Percentiles rank a stretch among this genome's conserved stretches.
These are phyloP conservation scores for Leccinum pellstonianum DNA, from an alignment of 768 basidiomycete species.

Conservation along the genomic window DNA sequence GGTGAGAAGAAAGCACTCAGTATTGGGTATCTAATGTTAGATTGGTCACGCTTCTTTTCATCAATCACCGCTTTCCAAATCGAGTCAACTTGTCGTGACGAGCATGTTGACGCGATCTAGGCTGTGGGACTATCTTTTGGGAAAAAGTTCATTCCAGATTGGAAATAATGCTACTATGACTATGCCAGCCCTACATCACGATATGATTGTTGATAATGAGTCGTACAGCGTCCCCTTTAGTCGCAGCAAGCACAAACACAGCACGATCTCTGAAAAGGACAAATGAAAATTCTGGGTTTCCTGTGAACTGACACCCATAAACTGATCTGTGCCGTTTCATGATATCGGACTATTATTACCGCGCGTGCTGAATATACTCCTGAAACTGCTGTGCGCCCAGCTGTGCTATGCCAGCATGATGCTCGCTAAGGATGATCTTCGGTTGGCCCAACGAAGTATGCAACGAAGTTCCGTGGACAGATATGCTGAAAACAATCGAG, in stretches of 20 bases:
- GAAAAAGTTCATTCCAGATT: background rate
- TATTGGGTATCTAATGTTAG: background rate
- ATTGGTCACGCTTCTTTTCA: constrained; percentile 10
- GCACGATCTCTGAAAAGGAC: constrained; percentile 1
- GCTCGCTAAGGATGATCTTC: background rate
- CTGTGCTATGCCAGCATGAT: background rate
- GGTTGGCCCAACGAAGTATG: background rate
- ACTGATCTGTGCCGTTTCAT: background rate
- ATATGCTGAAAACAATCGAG: constrained; percentile 9
- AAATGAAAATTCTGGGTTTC: background rate
- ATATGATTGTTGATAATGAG: constrained; percentile 1
- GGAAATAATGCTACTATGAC: constrained; percentile 7
- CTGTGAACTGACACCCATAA: constrained; percentile 1
- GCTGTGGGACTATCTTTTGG: constrained; percentile 3
- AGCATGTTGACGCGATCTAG: constrained; percentile 8
- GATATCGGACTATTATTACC: background rate
- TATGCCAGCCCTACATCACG: constrained; percentile 11
- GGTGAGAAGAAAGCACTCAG: background rate
- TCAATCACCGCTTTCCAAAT: constrained; percentile 4
- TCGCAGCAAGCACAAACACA: background rate
- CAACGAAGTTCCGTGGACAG: background rate
- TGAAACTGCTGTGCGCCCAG: constrained; percentile 17
- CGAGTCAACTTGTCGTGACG: constrained; percentile 13
- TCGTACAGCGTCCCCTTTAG: background rate
- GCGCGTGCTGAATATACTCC: background rate